These are phyloP conservation scores for Colletotrichum gigasporum DNA, from an alignment of 2,329 filamentous ascomycete genomes.

Conservation along the genomic window DNA sequence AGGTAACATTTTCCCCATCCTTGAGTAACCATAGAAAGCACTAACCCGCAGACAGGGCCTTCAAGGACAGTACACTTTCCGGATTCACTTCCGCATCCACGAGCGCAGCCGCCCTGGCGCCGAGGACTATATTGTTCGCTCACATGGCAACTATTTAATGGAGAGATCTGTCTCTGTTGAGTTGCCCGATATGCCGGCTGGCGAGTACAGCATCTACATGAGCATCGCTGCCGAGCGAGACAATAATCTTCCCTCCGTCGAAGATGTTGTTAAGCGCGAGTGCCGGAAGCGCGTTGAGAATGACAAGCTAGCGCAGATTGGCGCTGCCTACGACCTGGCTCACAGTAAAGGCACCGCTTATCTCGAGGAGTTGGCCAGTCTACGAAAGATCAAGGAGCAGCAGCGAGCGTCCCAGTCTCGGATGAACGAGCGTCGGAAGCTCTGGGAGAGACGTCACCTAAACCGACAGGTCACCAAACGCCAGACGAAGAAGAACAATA, in stretches of 20 bases:
- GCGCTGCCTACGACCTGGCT: slow-evolving; percentile 67
- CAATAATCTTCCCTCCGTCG: slow-evolving; percentile 53
- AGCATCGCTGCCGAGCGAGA: slow-evolving; percentile 62
- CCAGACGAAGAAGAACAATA: slow-evolving; percentile 49
- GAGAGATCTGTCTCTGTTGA: slow-evolving; percentile 67
- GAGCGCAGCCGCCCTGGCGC: slow-evolving; percentile 57
- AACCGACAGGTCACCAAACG: slow-evolving; percentile 52
- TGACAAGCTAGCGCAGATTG: slow-evolving; percentile 67
- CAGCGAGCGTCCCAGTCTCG: slow-evolving; percentile 59
- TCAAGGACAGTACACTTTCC: slow-evolving; percentile 65
- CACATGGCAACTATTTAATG: slow-evolving; percentile 68
- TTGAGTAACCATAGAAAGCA: too few relatives aligned
- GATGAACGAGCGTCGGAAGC: slow-evolving; percentile 54
- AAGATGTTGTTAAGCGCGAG: slow-evolving; percentile 65
- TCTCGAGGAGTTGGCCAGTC: slow-evolving; percentile 58
- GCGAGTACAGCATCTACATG: slow-evolving; percentile 66
- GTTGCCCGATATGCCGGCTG: slow-evolving; percentile 62
- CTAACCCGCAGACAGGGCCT: too few relatives aligned
- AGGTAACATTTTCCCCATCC: too few relatives aligned
- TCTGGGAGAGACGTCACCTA: slow-evolving; percentile 60
- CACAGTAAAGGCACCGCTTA: slow-evolving; percentile 66
- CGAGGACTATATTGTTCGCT: slow-evolving; percentile 69
- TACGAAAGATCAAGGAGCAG: slow-evolving; percentile 59
- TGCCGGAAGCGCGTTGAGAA: slow-evolving; percentile 58
- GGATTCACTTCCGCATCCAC: slow-evolving; percentile 61